Percentiles rank a stretch among this genome's conserved stretches.
These are phyloP conservation scores for Rhizopogon rudus DNA, from an alignment of 768 basidiomycete genomes.

Conservation along the genomic window DNA sequence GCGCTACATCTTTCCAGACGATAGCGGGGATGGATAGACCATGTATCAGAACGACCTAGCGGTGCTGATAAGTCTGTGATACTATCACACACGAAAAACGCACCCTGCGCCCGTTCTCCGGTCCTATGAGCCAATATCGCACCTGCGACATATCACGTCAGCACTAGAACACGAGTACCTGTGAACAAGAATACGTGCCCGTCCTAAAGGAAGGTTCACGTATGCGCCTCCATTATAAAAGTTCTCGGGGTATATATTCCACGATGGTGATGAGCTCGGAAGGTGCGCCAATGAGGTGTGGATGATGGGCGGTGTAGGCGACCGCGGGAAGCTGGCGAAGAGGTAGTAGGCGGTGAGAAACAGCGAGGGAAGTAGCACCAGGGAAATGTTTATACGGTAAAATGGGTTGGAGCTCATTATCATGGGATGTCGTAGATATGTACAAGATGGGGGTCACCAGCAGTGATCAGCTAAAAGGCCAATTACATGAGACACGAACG, in stretches of 20 bases:
- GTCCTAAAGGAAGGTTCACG: conserved; percentile 59
- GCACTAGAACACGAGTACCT: not conserved
- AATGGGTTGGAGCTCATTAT: conserved; percentile 9
- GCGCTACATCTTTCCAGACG: conserved; percentile 74
- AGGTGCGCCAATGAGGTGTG: conserved; percentile 59
- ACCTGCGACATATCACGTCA: conserved; percentile 34
- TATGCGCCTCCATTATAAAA: conserved; percentile 59
- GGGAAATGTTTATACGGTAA: conserved; percentile 27
- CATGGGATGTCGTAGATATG: conserved; percentile 1
- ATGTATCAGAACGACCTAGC: conserved; percentile 70
- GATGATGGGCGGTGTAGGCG: conserved; percentile 44
- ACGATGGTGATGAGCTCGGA: conserved; percentile 49
- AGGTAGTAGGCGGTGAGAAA: conserved; percentile 55
- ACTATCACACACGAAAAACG: conserved; percentile 8
- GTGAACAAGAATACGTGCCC: conserved; percentile 34
- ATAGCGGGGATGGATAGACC: conserved; percentile 75
- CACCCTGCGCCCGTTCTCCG: conserved; percentile 63
- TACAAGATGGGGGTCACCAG: not conserved
- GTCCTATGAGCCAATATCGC: conserved; percentile 76
- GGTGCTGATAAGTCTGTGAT: conserved; percentile 2
- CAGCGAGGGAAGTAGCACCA: conserved; percentile 58
- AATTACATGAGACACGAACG: too few species aligned
- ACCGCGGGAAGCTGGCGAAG: conserved; percentile 59
- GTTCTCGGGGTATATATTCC: conserved; percentile 70
- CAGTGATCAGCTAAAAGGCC: not conserved